phyloP scores from a whole-genome alignment of 352 stramenopile species.

The Pythium aquatile region DNA sequence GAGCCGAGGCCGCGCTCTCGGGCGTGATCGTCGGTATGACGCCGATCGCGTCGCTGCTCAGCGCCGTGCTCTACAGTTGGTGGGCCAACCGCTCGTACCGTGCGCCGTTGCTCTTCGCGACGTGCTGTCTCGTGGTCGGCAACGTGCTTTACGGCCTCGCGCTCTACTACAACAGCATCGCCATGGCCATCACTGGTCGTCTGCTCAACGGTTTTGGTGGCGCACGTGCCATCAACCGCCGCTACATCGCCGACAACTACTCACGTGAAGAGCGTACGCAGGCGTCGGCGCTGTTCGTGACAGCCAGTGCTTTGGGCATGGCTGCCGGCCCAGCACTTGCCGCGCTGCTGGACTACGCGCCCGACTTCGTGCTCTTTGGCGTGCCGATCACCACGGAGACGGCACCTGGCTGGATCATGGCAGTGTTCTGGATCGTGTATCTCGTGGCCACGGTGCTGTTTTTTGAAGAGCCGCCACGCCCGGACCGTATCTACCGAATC shows the following conservation, averaged over 20 bases:
- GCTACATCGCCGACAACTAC: slow-evolving; percentile 90
- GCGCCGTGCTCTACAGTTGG: slow-evolving; percentile 94
- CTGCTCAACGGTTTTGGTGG: slow-evolving; percentile 93
- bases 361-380: slow-evolving; percentile 58
- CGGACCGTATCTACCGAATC: slow-evolving; percentile 42
- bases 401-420: slow-evolving; percentile 90
- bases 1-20: slow-evolving; percentile 85
- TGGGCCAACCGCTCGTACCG: slow-evolving; percentile 92
- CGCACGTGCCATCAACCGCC: slow-evolving; percentile 89
- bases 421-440: slow-evolving; percentile 66
- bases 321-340: slow-evolving; percentile 84
- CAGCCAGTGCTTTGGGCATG: slow-evolving; percentile 90
- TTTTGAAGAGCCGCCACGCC: slow-evolving; percentile 68
- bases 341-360: slow-evolving; percentile 66
- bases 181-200: slow-evolving; percentile 88
- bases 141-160: slow-evolving; percentile 89
- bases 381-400: slow-evolving; percentile 86
- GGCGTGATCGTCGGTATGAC: slow-evolving; percentile 97
- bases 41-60: slow-evolving; percentile 92
- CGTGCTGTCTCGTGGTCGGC: slow-evolving; percentile 75
- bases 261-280: slow-evolving; percentile 87
- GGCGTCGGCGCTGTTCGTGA: slow-evolving; percentile 92
- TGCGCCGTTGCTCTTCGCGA: slow-evolving; percentile 80
- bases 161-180: slow-evolving; percentile 74
- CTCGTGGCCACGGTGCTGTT: slow-evolving; percentile 49